Percentiles rank a stretch among this genome's conserved stretches.
Evolutionary conservation across 2,329 filamentous ascomycete species (phyloP).

Genomic region (Nemania sp.): DNA sequence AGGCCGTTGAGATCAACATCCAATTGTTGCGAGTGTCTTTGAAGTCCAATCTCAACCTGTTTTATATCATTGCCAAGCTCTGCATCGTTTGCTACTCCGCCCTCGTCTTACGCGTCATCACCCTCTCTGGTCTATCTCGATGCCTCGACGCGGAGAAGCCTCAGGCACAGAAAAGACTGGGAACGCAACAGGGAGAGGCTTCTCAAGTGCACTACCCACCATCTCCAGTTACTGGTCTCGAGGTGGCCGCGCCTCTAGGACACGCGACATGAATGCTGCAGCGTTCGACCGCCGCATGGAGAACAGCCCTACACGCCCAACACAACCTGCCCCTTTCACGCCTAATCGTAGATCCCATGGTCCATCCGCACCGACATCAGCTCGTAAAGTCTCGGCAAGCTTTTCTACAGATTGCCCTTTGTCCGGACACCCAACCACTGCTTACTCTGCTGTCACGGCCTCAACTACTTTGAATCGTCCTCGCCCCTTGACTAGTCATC

Average conservation of each 20-base stretch:
- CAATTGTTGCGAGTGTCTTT: background rate
- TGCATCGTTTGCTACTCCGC: background rate
- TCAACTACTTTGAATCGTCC: slow-evolving; percentile 36
- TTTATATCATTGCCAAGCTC: background rate
- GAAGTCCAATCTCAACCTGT: background rate
- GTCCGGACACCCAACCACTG: slow-evolving; percentile 42
- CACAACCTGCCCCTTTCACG: slow-evolving; percentile 29
- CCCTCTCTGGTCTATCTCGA: background rate
- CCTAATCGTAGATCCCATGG: slow-evolving; percentile 26
- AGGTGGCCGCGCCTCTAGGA: background rate
- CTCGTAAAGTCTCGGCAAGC: slow-evolving; percentile 45
- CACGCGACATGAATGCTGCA: background rate
- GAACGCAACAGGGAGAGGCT: background rate
- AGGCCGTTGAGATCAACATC: background rate
- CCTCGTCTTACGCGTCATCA: background rate
- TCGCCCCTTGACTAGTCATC: slow-evolving; percentile 36
- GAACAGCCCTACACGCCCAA: slow-evolving; percentile 6
- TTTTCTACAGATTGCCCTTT: slow-evolving; percentile 40
- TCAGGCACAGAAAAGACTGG: background rate
- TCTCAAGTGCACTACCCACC: background rate
- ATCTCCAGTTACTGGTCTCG: slow-evolving; percentile 2
- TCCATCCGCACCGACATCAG: slow-evolving; percentile 34
- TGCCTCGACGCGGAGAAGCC: slow-evolving; percentile 2
- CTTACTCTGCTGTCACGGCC: slow-evolving; percentile 41
- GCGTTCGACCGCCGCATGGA: background rate